A percentile compares a stretch with the other conserved stretches of the same genome.
These are phyloP conservation scores for Saccharomyces hybrid DNA, from an alignment of 1,139 yeast species.

Conservation along the genomic window DNA sequence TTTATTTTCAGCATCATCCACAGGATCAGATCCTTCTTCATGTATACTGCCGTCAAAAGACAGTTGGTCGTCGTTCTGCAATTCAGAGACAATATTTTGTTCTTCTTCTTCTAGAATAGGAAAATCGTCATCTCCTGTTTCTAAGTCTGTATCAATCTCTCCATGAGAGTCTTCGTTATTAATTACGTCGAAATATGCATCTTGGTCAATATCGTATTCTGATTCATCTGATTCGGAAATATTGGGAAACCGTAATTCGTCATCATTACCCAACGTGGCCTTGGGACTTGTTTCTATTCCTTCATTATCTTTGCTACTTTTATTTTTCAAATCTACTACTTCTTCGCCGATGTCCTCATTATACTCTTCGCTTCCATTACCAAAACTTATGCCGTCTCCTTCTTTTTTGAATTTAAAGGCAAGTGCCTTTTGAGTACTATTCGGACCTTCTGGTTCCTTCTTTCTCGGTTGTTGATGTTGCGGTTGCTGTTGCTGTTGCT, in stretches of 20 bases:
- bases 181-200: constrained; percentile 54
- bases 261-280: constrained; percentile 35
- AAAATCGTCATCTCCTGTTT: constrained; percentile 49
- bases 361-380: constrained; percentile 20
- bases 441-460: background rate
- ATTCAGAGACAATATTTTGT: constrained; percentile 37
- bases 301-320: constrained; percentile 20
- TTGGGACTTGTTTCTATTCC: constrained; percentile 30
- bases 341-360: constrained; percentile 72
- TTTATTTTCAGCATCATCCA: constrained; percentile 9
- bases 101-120: constrained; percentile 42
- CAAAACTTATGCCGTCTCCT: constrained; percentile 27
- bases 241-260: constrained; percentile 33
- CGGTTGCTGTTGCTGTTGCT: background rate
- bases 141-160: constrained; percentile 40
- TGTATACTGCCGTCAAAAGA: constrained; percentile 32
- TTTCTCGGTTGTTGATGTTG: background rate
- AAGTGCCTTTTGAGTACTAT: constrained; percentile 34
- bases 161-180: constrained; percentile 51
- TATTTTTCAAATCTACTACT: constrained; percentile 27
- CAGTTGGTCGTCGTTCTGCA: constrained; percentile 35
- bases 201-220: constrained; percentile 68
- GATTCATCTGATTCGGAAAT: constrained; percentile 37
- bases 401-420: constrained; percentile 46
- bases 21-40: constrained; percentile 29